A percentile compares a stretch with the other conserved stretches of the same genome.
phyloP scores from a whole-genome alignment of 2,329 filamentous ascomycete genomes.

The Fusarium redolens region DNA sequence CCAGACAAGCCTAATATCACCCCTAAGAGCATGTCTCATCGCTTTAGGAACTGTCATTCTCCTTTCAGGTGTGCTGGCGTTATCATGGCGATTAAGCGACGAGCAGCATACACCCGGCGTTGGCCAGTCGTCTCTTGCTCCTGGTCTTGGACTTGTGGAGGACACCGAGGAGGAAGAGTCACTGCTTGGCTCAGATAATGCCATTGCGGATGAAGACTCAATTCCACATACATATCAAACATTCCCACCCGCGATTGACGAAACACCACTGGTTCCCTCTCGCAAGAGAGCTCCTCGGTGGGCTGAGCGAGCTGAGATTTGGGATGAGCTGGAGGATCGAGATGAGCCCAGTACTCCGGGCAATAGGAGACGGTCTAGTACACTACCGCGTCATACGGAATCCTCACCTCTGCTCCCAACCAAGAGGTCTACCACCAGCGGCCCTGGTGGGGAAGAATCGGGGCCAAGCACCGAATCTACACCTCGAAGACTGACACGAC shows the following conservation, averaged over 20 bases:
- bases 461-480: constrained; percentile 47
- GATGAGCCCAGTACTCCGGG: constrained; percentile 58
- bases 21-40: constrained; percentile 82
- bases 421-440: constrained; percentile 49
- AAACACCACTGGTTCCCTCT: constrained; percentile 54
- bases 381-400: constrained; percentile 57
- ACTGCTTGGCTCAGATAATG: constrained; percentile 61
- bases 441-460: constrained; percentile 42
- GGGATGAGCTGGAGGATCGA: constrained; percentile 87
- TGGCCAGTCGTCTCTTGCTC: constrained; percentile 77
- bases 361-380: constrained; percentile 60
- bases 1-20: constrained; percentile 82
- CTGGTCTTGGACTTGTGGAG: constrained; percentile 84
- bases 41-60: constrained; percentile 88
- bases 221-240: constrained; percentile 58
- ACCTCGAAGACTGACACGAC: constrained; percentile 51
- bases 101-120: constrained; percentile 72
- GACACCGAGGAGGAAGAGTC: constrained; percentile 70
- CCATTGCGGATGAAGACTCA: constrained; percentile 55
- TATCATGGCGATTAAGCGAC: constrained; percentile 93
- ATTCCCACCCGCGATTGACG: constrained; percentile 55
- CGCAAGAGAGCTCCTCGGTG: constrained; percentile 65
- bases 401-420: constrained; percentile 54
- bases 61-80: constrained; percentile 85
- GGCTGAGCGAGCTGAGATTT: constrained; percentile 82